Base-by-base conservation (phyloP, 164 flowering plant species). In the Vitis cinerea region DNA sequence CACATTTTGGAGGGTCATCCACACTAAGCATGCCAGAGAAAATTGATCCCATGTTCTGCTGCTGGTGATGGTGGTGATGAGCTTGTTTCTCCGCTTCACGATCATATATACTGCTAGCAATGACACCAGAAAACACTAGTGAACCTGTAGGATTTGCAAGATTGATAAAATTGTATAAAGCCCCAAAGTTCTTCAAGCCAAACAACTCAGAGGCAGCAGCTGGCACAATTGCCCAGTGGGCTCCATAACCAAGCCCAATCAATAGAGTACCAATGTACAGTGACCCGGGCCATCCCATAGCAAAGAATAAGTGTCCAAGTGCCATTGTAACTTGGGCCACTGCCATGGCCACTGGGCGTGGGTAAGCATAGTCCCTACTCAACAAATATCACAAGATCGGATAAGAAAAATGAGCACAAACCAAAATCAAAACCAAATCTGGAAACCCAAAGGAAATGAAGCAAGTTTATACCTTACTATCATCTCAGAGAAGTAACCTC, bases 191-290 rank as follows among this genome's bases (percentile, higher is more conserved):
- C 76, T 89, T 96, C 80, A 96, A 71, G 70, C 99, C 99, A 77
- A 96, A 96, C 50, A 96, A 74, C 77, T 96, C 99, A 2, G 99
- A 96, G n/a, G 92, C 94, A 30, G 97, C 81, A 59, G 99, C 98
- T 4, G 98, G 98, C 16, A 89, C 90, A 58, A 96, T 85, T 8
- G 99, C 95, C 99, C 99, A 96, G 69, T 93, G 99, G 7, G 98
- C 97, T 9, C 99, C 99, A 68, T 89, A 96, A 4, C 99, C 95
- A n/a, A 96, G 97, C 19, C 99, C 99, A 16, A 87, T 89, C 66
- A 96, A 37, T 11, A 93, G 79, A 50, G 99, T 93, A 44, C 90
- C 97, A 57, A 91, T 63, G 72, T 96, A 77, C 92, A 96, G 89
- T 29, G 86, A 86, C 31, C 98, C 99, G 4, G 98, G 93, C 98